phyloP scores from a whole-genome alignment of 345 rosid species.

The Salix exigua region DNA sequence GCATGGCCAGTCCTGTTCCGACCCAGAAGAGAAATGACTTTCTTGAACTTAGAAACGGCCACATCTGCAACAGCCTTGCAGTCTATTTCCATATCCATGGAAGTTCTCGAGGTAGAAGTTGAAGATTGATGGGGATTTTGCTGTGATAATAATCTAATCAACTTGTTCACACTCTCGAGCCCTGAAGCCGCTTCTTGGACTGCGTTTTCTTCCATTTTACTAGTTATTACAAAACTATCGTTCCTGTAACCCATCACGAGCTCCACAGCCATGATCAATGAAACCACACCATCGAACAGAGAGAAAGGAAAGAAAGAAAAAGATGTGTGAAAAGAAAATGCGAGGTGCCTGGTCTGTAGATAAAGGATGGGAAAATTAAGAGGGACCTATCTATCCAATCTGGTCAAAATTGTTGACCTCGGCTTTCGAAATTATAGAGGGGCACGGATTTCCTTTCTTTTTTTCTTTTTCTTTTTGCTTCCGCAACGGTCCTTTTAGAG shows the following conservation, averaged over 20 bases:
- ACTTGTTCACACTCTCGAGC: conserved; percentile 27
- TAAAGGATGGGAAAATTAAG: conserved; percentile 23
- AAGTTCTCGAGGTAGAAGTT: conserved; percentile 15
- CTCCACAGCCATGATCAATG: conserved; percentile 27
- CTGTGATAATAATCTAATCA: conserved; percentile 26
- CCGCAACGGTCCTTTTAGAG: too few relatives aligned
- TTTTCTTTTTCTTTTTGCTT: neutral
- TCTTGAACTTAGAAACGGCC: conserved; percentile 69
- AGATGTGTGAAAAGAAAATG: conserved; percentile 6
- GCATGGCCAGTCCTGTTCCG: conserved; percentile 83
- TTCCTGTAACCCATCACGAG: conserved; percentile 32
- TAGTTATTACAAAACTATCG: conserved; percentile 4
- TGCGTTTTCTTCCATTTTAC: conserved; percentile 26
- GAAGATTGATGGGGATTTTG: conserved; percentile 20
- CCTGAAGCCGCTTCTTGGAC: conserved; percentile 36
- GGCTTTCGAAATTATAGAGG: neutral
- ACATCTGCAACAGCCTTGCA: conserved; percentile 64
- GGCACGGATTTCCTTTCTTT: neutral
- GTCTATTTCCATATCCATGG: conserved; percentile 46
- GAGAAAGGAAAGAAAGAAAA: neutral
- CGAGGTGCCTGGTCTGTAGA: conserved; percentile 21
- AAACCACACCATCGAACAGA: conserved; percentile 13
- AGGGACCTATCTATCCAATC: neutral
- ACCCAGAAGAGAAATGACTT: conserved; percentile 61
- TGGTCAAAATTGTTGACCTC: conserved; percentile 43